A percentile compares a stretch with the other conserved stretches of the same genome.
These are phyloP conservation scores for Cercophora scortea DNA, from an alignment of 495 filamentous ascomycete genomes.

Conservation along the genomic window DNA sequence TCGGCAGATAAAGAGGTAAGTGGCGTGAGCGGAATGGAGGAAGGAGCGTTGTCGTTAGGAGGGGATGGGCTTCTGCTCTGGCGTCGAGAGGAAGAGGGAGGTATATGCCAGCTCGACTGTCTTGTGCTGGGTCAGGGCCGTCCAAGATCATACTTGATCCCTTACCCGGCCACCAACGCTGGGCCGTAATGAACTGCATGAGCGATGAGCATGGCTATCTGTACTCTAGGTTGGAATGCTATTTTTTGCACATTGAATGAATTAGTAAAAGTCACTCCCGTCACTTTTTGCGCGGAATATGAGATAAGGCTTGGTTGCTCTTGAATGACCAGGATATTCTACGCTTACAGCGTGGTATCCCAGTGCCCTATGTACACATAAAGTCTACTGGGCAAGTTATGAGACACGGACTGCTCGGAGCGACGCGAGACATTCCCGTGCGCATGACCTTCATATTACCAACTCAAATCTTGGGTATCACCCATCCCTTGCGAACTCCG, in stretches of 20 bases:
- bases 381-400: too few relatives aligned
- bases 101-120: too few relatives aligned
- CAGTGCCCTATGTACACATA: neutral
- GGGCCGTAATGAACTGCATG: slow-evolving; percentile 1
- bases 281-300: neutral
- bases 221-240: neutral
- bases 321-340: too few relatives aligned
- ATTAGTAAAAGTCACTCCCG: neutral
- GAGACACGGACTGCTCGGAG: too few relatives aligned
- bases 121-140: too few relatives aligned
- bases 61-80: too few relatives aligned
- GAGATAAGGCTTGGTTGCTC: neutral
- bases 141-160: too few relatives aligned
- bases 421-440: too few relatives aligned
- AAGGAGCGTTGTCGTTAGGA: neutral
- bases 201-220: slow-evolving; percentile 2
- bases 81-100: too few relatives aligned
- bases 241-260: neutral
- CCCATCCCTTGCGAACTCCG: too few relatives aligned
- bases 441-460: too few relatives aligned
- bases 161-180: neutral
- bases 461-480: too few relatives aligned
- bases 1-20: slow-evolving; percentile 45
- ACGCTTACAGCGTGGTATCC: neutral
- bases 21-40: neutral